A percentile compares a stretch with the other conserved stretches of the same genome.
phyloP scores from a whole-genome alignment of 352 stramenopile species.

The Sclerospora graminicola region DNA sequence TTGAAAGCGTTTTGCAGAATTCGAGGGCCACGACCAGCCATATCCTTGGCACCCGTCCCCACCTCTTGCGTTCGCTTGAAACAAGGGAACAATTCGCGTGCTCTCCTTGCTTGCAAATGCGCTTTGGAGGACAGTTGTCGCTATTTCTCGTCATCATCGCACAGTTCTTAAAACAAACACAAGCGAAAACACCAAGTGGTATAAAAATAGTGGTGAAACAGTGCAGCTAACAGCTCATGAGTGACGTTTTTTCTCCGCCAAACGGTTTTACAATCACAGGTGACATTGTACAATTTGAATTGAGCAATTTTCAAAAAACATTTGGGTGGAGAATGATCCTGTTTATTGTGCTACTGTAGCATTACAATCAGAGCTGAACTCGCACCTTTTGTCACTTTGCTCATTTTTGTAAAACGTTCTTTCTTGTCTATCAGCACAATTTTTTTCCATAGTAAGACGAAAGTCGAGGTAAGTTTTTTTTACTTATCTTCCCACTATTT shows the following conservation, averaged over 20 bases:
- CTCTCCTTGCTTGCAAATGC: constrained; percentile 20
- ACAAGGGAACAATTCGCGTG: constrained; percentile 13
- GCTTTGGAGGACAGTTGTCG: constrained; percentile 19
- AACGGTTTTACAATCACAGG: too few species aligned
- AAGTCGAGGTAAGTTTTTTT: too few species aligned
- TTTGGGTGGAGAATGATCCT: too few species aligned
- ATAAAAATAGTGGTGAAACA: constrained; percentile 28
- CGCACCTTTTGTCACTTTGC: too few species aligned
- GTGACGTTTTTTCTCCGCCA: constrained; percentile 8
- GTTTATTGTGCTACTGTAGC: too few species aligned
- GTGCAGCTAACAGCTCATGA: constrained; percentile 7
- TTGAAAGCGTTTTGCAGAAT: constrained; percentile 24
- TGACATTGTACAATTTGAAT: too few species aligned
- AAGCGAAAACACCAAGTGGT: constrained; percentile 11
- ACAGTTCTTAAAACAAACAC: constrained; percentile 26
- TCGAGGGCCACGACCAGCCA: constrained; percentile 18
- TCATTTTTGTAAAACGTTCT: too few species aligned
- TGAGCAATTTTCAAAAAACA: too few species aligned
- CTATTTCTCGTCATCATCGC: constrained; percentile 25
- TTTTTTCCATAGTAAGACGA: too few species aligned
- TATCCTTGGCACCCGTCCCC: constrained; percentile 16
- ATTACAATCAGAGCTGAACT: too few species aligned
- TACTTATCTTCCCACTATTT: too few species aligned
- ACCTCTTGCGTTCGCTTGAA: constrained; percentile 8
- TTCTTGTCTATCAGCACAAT: too few species aligned